Evolutionary conservation across 352 stramenopile species (phyloP), one percentile per base, ranked within the genome.

Genomic region (Phytopythium oedochilum): DNA sequence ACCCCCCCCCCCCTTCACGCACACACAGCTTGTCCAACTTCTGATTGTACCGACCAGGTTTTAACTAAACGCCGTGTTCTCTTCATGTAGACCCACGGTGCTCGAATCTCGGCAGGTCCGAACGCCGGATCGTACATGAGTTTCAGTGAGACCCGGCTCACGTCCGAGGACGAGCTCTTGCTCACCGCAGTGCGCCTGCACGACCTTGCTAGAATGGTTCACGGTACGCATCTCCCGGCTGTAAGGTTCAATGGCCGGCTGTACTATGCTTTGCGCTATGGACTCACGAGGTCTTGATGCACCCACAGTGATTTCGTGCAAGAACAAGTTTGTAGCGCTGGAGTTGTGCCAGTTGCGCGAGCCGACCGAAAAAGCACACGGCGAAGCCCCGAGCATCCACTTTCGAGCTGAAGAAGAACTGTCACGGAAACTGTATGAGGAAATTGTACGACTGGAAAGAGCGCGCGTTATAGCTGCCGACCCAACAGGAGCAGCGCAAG

Each of bases 121-220:
- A 88, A 89, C 31, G 64, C 78, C 49, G 83, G 83, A 17, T 89
- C 77, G 0, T 93, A 85, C 43, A 59, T 91, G 2, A 34, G 91
- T 2, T 93, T 91, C 55, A 77, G 64, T n/a, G 77, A 93, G 43
- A 71, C 75, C 5, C 72, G 77, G 2, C 51, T 93, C 14, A 79
- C 78, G 3, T 91, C 78, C 1, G 75, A 90, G 36, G 78, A 89
- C 31, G 83, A 91, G 42, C 59, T 93, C 15, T 34, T 86, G 7
- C 57, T 91, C 14, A 90, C 83, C 0, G 73, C 75, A 5, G 54
- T 91, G 15, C 77, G 87, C 53, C 77, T 88, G 45, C 59, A 61
- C 3, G 75, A 90, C 23, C 64, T 93, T 11, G 81, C 75, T 20
- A 58, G 70, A 43, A 60, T 86, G 55, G 74, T 93, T 17, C 61